Percentiles rank a stretch among this genome's conserved stretches.
Evolutionary conservation across 495 filamentous ascomycete species (phyloP).

Genomic region (Acidomyces sp.): DNA sequence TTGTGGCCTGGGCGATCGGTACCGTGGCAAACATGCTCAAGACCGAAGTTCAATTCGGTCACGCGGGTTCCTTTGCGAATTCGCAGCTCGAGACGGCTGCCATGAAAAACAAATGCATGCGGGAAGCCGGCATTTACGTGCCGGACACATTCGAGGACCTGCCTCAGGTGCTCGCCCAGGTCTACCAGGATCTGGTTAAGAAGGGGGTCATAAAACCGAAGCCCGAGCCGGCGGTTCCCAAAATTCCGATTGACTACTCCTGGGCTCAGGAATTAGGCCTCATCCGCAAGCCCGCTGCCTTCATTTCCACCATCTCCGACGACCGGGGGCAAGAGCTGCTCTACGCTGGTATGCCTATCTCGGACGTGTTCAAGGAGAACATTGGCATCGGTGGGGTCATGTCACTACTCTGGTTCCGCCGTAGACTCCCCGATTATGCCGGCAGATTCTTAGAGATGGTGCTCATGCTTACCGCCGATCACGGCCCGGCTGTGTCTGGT

Average conservation of each 20-base stretch:
- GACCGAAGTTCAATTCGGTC: conserved; percentile 99
- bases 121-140: conserved; percentile 83
- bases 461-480: conserved; percentile 98
- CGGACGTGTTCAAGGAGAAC: conserved; percentile 96
- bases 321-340: conserved; percentile 98
- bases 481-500: conserved; percentile 96
- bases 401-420: conserved; percentile 99
- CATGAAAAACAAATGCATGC: conserved; percentile 92
- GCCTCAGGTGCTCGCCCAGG: conserved; percentile 54
- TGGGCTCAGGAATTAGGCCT: conserved; percentile 99
- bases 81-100: conserved; percentile 95
- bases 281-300: conserved; percentile 97
- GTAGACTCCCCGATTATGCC: conserved; percentile 87
- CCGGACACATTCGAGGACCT: conserved; percentile 96
- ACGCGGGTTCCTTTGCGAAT: conserved; percentile 97
- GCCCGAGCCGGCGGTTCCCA: conserved; percentile 82
- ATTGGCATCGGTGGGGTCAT: conserved; percentile 99
- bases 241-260: conserved; percentile 99
- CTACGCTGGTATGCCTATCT: conserved; percentile 98
- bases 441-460: conserved; percentile 99
- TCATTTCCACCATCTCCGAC: conserved; percentile 99
- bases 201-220: conserved; percentile 71
- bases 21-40: conserved; percentile 99
- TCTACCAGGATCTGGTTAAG: conserved; percentile 77
- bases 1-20: conserved; percentile 98